Percentiles rank a stretch among this genome's conserved stretches.
phyloP scores from a whole-genome alignment of 345 rosid genomes.

The Triadica sebifera region DNA sequence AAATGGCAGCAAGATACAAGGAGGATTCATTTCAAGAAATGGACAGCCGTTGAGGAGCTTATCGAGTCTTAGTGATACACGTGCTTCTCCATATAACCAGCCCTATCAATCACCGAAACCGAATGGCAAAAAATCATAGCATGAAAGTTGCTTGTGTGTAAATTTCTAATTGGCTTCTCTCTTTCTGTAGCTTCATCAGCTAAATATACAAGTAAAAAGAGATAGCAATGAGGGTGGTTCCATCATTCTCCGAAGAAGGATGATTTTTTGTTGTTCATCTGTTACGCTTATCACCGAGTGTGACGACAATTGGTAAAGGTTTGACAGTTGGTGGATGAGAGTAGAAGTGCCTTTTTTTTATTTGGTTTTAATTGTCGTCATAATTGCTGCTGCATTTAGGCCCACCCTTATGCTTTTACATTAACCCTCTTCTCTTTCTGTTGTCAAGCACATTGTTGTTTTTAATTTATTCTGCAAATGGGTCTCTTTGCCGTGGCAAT shows the following conservation, averaged over 20 bases:
- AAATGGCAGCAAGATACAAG: constrained; percentile 55
- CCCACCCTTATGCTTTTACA: not conserved
- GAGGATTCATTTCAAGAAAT: constrained; percentile 63
- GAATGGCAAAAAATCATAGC: constrained; percentile 46
- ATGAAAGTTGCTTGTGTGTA: not conserved
- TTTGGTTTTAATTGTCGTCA: not conserved
- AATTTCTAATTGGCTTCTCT: not conserved
- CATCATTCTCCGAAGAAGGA: constrained; percentile 5
- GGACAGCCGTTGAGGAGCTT: constrained; percentile 72
- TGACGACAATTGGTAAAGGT: constrained; percentile 4
- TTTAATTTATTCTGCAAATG: not conserved
- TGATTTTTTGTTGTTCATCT: constrained; percentile 11
- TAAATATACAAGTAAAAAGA: not conserved
- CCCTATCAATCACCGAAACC: constrained; percentile 64
- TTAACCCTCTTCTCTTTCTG: not conserved
- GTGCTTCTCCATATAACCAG: constrained; percentile 56
- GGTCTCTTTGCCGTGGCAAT: not conserved
- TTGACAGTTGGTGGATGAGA: not conserved
- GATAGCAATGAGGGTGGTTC: constrained; percentile 18
- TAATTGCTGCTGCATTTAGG: not conserved
- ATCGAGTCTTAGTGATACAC: constrained; percentile 45
- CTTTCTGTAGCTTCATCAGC: constrained; percentile 3
- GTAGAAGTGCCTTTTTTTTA: not conserved
- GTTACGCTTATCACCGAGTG: not conserved
- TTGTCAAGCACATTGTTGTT: not conserved